phyloP scores from a whole-genome alignment of 2,329 filamentous ascomycete genomes.

The Zymoseptoria tritici region DNA sequence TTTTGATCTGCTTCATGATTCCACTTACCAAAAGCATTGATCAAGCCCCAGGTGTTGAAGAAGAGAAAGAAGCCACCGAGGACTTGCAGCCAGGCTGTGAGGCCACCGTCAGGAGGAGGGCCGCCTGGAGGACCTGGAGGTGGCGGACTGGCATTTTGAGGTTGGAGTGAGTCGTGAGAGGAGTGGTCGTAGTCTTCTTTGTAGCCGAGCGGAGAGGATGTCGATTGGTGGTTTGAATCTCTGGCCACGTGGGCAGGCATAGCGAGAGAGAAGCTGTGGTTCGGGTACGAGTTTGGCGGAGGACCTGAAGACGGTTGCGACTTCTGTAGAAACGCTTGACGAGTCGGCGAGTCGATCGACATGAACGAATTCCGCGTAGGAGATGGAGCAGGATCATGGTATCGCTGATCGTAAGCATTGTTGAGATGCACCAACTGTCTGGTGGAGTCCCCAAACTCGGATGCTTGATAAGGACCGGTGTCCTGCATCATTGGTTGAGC shows the following conservation, averaged over 20 bases:
- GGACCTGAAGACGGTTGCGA: constrained; percentile 9
- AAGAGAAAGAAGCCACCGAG: constrained; percentile 41
- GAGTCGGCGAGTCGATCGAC: constrained; percentile 9
- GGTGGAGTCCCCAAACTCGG: constrained; percentile 14
- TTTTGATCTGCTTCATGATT: no score
- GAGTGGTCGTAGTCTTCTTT: neutral
- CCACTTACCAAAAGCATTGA: constrained; percentile 40
- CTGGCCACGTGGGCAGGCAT: constrained; percentile 6
- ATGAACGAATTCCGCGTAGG: constrained; percentile 8
- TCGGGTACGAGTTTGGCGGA: constrained; percentile 2
- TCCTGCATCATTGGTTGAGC: constrained; percentile 11
- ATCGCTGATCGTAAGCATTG: constrained; percentile 7
- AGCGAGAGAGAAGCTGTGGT: constrained; percentile 4
- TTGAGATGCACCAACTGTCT: constrained; percentile 9
- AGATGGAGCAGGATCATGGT: constrained; percentile 1
- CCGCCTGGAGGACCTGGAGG: constrained; percentile 23
- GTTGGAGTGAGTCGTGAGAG: neutral
- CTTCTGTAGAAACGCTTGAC: constrained; percentile 8
- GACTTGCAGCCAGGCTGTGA: constrained; percentile 42
- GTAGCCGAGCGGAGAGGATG: neutral
- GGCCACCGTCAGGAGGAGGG: constrained; percentile 37
- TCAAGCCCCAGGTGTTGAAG: constrained; percentile 45
- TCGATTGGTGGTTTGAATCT: neutral
- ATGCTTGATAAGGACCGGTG: constrained; percentile 10
- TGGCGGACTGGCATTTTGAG: constrained; percentile 6